Evolutionary conservation across 257 asterid species (phyloP), one percentile per base, ranked within the genome.

Genomic region (Solanum neorickii): DNA sequence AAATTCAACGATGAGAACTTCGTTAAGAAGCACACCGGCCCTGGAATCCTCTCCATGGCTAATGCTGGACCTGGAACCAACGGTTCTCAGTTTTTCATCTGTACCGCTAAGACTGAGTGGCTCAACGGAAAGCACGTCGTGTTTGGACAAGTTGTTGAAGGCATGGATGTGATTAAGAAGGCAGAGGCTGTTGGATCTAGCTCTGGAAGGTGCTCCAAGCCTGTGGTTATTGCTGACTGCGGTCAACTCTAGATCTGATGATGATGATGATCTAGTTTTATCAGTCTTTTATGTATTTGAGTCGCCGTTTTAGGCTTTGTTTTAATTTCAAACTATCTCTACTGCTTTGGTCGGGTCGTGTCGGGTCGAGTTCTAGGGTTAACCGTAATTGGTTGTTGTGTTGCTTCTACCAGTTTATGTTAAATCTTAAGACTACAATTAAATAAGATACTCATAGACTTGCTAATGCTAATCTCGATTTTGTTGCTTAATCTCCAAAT

Each of bases 111-210:
- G 89, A 93, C 96, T 1, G 93, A 91, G 90, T 93, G 98, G 96
- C 94, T 93, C 5, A 93, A 94, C 14, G 96, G 95, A 0, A 93
- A 94, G 90, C 96, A 94, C 88, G 98, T 93, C 29, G 98, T 94
- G 91, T 94, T 94, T 47, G 98, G 98, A 0, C 93, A 92, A 84
- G 98, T 94, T 12, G 91, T 91, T 3, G 95, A 93, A 7, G 95
- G 96, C 0, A 9, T 73, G 46, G 95, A 94, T 25, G 88, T 93
- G 27, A 93, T 94, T 83, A 93, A 91, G 92, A 92, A 91, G 86
- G 90, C 92, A 31, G 96, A 94, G 92, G 92, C 89, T 90, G 95
- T 93, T n/a, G 98, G 98, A 88, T 93, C 95, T 3, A 84, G 94
- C 9, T 77, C 90, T 27, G 96, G 96, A 6, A 92, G 86, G 95